A percentile compares a stretch with the other conserved stretches of the same genome.
Evolutionary conservation across 2,329 filamentous ascomycete genomes (phyloP).

Genomic region (Sclerotinia spermophila): DNA sequence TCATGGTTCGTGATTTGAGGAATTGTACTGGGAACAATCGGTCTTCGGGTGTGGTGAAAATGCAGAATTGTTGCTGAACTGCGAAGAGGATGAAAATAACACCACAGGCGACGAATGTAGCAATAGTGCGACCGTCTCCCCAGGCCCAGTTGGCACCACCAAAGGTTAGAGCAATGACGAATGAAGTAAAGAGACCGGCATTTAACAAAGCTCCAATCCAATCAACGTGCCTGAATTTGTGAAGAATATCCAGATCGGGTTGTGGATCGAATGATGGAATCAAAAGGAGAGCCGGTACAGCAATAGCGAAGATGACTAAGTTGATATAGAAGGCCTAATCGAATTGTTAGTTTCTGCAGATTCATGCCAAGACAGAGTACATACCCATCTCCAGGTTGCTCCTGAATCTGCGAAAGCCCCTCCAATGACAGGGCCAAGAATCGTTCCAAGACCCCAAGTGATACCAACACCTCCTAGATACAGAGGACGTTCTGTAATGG

Average conservation of each 20-base stretch:
- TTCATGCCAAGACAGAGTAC: not conserved
- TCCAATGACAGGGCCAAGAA: conserved; percentile 31
- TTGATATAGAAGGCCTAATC: conserved; percentile 31
- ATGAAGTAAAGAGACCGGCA: conserved; percentile 24
- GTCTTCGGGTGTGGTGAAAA: conserved; percentile 25
- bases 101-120: conserved; percentile 42
- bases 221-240: conserved; percentile 32
- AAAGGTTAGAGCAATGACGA: conserved; percentile 14
- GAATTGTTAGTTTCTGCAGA: not conserved
- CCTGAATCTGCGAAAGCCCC: conserved; percentile 33
- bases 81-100: conserved; percentile 31
- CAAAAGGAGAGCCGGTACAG: conserved; percentile 23
- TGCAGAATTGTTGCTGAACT: conserved; percentile 24
- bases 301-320: conserved; percentile 38
- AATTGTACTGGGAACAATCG: conserved; percentile 29
- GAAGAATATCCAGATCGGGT: not conserved
- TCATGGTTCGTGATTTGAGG: conserved; percentile 36
- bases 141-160: conserved; percentile 17
- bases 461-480: conserved; percentile 22
- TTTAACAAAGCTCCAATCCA: conserved; percentile 34
- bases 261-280: conserved; percentile 20
- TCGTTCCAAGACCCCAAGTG: conserved; percentile 25
- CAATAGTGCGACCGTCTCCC: conserved; percentile 23
- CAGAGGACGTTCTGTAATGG: conserved; percentile 19
- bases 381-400: conserved; percentile 36